Base-by-base conservation (phyloP, 2,329 filamentous ascomycete genomes). In the Fusarium hainanense region DNA sequence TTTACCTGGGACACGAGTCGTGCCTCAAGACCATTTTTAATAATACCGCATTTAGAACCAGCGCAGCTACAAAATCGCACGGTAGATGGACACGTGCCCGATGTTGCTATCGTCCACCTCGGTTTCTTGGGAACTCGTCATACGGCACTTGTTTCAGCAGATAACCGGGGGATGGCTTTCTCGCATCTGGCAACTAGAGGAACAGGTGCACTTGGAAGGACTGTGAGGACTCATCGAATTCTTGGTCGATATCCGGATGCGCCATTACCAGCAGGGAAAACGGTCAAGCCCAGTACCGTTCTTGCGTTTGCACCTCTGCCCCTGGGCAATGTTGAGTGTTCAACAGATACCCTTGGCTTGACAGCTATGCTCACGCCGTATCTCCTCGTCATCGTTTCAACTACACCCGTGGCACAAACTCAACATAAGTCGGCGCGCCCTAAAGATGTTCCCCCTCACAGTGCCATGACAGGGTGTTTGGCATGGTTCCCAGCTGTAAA, bases 401-500 rank as follows among this genome's bases (percentile, higher is more conserved):
- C 96, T 0, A 99, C 95, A 0, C 96, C 96, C 0, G 87, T 98
- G 37, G 96, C 97, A 6, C 94, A 98, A 78, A 99, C 96, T 2
- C 96, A 99, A 77, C 93, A 98, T 79, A 99, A 99, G 81, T 90
- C 93, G 21, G 89, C 93, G 4, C 87, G 96, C 27, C 95, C 96
- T 6, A 98, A 97, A 77, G 95, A 98, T 70, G 89, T 98, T 12
- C 90, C 90, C 28, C 92, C 93, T 3, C 95, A 99, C 77, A 93
- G 94, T 76, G 90, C 95, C 20, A 90, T 99, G 87, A 98, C 93
- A 51, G 97, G 95, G 4, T 97, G 95, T 74, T 81, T 99, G 51
- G 94, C 96, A 34, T 99, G 96, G 96, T 99, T 99, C 77, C 96
- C 96, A 4, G 94, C 94, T 3, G 96, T 99, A 47, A 96, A 93